Conservation (phyloP, 257 asterid species). For the Parsonsia alboflavescens region DNA sequence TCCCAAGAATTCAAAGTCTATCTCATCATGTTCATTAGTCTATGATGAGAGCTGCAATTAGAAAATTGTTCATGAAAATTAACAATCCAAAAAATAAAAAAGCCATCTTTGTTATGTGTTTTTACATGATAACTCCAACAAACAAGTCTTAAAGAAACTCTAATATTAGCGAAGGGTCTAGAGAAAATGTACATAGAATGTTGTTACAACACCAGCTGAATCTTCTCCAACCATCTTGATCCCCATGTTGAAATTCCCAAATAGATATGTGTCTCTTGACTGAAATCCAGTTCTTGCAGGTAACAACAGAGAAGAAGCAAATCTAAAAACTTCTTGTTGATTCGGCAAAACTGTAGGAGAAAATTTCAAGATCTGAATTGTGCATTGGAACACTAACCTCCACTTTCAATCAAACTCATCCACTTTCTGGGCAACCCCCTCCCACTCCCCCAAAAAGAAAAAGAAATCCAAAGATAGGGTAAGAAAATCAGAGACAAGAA, state of each 20-base stretch:
- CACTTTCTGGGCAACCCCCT: no score
- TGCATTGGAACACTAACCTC: constrained; percentile 12
- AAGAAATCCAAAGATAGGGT: no score
- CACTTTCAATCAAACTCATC: no score
- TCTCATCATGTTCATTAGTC: constrained; percentile 37
- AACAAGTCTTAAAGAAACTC: background rate
- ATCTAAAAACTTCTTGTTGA: background rate
- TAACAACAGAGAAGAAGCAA: background rate
- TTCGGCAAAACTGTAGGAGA: no score
- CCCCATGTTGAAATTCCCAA: constrained; percentile 44
- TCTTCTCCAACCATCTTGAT: constrained; percentile 36
- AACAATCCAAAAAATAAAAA: background rate
- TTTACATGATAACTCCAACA: background rate
- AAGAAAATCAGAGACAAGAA: no score
- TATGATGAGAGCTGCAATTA: constrained; percentile 30
- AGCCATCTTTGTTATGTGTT: background rate
- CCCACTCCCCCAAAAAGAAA: no score
- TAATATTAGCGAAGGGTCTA: background rate
- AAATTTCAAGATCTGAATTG: background rate
- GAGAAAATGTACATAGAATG: constrained; percentile 30
- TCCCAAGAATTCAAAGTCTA: constrained; percentile 43
- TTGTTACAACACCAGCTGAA: constrained; percentile 39
- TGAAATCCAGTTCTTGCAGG: constrained; percentile 37
- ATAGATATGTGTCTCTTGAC: constrained; percentile 32
- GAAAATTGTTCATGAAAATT: background rate